Percentiles rank a stretch among this genome's conserved stretches.
Evolutionary conservation across 768 basidiomycete genomes (phyloP).

Genomic region (Aureoboletus auriporus): DNA sequence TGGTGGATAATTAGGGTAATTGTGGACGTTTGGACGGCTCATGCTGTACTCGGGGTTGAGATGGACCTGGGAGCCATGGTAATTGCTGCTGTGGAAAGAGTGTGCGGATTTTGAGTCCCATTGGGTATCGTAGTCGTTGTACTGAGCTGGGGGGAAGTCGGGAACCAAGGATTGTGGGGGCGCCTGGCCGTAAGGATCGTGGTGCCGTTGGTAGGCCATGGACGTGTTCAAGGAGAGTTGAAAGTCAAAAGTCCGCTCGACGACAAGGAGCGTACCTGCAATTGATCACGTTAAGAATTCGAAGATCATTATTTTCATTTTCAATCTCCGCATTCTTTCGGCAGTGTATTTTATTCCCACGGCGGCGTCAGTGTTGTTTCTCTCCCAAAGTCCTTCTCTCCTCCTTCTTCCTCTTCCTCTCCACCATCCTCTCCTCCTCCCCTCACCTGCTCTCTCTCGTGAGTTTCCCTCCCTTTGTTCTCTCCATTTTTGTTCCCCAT

Average conservation of each 20-base stretch:
- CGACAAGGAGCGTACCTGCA: too few relatives aligned
- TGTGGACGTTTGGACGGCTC: conserved; percentile 39
- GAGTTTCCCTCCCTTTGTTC: conserved; percentile 8
- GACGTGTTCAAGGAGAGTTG: not conserved
- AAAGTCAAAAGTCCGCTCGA: conserved; percentile 17
- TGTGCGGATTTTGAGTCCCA: conserved; percentile 54
- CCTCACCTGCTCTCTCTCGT: conserved; percentile 20
- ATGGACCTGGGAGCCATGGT: conserved; percentile 66
- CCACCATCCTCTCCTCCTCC: conserved; percentile 19
- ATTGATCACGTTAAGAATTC: not conserved
- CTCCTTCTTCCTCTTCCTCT: conserved; percentile 27
- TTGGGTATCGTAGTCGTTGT: conserved; percentile 41
- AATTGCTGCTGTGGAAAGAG: conserved; percentile 53
- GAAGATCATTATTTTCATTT: conserved; percentile 9
- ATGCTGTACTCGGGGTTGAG: conserved; percentile 61
- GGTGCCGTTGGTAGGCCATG: conserved; percentile 54
- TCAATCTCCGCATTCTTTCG: conserved; percentile 44
- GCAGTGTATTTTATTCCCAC: conserved; percentile 31
- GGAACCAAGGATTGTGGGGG: conserved; percentile 30
- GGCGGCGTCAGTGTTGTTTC: conserved; percentile 42
- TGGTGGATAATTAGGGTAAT: conserved; percentile 64
- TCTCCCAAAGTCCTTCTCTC: conserved; percentile 34
- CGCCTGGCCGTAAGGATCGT: conserved; percentile 45
- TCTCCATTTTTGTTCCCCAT: not conserved
- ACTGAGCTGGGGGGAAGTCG: conserved; percentile 40